phyloP scores from a whole-genome alignment of 345 rosid species.

The Aquilaria yunnanensis region DNA sequence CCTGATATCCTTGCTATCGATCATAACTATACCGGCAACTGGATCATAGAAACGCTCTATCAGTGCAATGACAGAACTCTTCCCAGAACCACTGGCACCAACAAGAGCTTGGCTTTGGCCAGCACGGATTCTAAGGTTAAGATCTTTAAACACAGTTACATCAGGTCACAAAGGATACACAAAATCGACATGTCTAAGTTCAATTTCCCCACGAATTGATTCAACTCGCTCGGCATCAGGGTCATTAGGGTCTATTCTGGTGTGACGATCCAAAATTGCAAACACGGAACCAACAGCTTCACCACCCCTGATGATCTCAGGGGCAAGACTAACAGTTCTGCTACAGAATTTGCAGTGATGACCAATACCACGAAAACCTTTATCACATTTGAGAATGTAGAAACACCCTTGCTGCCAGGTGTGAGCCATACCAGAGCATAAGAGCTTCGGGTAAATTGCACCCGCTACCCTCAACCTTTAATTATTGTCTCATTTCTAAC shows the following conservation, averaged over 20 bases:
- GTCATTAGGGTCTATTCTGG: constrained; percentile 87
- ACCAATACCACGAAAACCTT: constrained; percentile 96
- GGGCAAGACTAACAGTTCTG: constrained; percentile 99
- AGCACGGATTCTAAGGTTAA: constrained; percentile 83
- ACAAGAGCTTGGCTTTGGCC: constrained; percentile 99
- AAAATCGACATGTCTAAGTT: constrained; percentile 91
- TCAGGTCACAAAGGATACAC: constrained; percentile 94
- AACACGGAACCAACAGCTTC: constrained; percentile 97
- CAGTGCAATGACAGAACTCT: constrained; percentile 89
- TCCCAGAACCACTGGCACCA: constrained; percentile 97
- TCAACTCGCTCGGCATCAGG: constrained; percentile 85
- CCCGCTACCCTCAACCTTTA: too few species aligned
- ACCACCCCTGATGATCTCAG: constrained; percentile 97
- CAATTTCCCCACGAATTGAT: constrained; percentile 86
- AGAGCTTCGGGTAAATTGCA: constrained; percentile 16
- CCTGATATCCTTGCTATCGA: constrained; percentile 90
- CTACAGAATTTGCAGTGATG: constrained; percentile 94
- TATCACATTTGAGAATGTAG: constrained; percentile 96
- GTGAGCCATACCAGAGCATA: constrained; percentile 95
- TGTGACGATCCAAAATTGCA: constrained; percentile 72
- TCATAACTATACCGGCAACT: constrained; percentile 75
- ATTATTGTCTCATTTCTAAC: too few species aligned
- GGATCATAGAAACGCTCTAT: constrained; percentile 97
- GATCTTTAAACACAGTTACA: constrained; percentile 67
- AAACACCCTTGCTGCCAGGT: constrained; percentile 77